Base-by-base conservation (phyloP, 1,284 basidiomycete genomes). In the Ceratobasidium papillatum region DNA sequence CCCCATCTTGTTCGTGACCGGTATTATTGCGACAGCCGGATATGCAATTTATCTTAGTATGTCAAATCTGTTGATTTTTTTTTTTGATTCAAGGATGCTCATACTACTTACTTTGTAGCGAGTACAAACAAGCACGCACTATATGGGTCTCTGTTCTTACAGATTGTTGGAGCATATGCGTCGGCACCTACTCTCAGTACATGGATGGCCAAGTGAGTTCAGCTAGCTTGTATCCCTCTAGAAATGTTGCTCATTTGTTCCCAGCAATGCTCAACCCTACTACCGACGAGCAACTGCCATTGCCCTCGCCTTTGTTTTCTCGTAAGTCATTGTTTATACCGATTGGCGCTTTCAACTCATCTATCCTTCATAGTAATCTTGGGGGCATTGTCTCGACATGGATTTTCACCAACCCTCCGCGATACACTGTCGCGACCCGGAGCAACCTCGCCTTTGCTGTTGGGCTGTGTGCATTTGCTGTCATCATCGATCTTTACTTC, bases 111-210 rank as follows among this genome's bases (percentile, higher is more conserved):
- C 11, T n/a, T 49, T 47, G 58, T 49, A 77, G 79, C 75, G 25
- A 78, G 76, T 32, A 76, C 76, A 3, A 73, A 80, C 71, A 77
- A 75, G 19, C 65, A 78, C 54, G 80, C 79, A 12, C 76, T 79
- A 14, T 83, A 82, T 75, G 79, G 75, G 25, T 78, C 80, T 58
- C 77, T 82, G 22, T 82, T 82, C 78, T 74, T 82, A 30, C 80
- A 81, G 64, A 79, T 82, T 75, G 79, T 79, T 27, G 82, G 82
- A 27, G 80, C 79, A 2, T 82, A 81, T 64, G 79, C 78, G 11
- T 74, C 76, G 5, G 80, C 80, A 0, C 80, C 80, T 1, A 71
- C 80, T 22, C 68, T 78, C 8, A 79, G 78, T 3, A 78, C 79
- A 3, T 81, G 80, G 80, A 80, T 80, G 79, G 78, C 77, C 66